These are phyloP conservation scores for Trypanosoma melophagium DNA, from an alignment of 208 protist species.

Conservation along the genomic window DNA sequence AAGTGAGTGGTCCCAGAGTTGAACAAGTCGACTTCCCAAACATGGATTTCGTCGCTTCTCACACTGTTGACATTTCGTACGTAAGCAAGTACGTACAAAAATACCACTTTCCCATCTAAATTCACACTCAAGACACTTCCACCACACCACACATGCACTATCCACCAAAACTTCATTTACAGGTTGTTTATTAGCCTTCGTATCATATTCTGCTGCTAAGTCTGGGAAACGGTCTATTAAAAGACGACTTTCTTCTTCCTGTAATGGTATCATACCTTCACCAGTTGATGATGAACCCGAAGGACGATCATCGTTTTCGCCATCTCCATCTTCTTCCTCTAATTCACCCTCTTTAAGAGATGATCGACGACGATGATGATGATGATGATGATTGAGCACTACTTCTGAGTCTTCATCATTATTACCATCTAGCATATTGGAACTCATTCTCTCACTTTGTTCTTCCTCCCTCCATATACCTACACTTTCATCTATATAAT, in stretches of 20 bases:
- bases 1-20: conserved; percentile 47
- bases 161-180: conserved; percentile 45
- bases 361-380: too few relatives aligned
- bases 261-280: background rate
- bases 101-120: conserved; percentile 59
- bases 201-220: conserved; percentile 64
- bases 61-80: conserved; percentile 67
- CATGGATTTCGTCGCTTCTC: conserved; percentile 28
- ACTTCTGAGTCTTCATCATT: too few relatives aligned
- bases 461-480: conserved; percentile 15
- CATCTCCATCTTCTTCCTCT: conserved; percentile 20
- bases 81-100: conserved; percentile 71
- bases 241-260: conserved; percentile 40
- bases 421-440: too few relatives aligned
- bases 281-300: background rate
- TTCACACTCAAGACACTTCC: conserved; percentile 60
- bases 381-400: too few relatives aligned
- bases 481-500: background rate
- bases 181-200: conserved; percentile 38
- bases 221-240: conserved; percentile 56
- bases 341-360: conserved; percentile 8
- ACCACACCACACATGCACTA: conserved; percentile 46
- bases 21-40: conserved; percentile 50
- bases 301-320: conserved; percentile 7
- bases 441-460: background rate